Percentiles rank a stretch among this genome's conserved stretches.
These are phyloP conservation scores for Pythium folliculosum DNA, from an alignment of 352 stramenopile genomes.

Conservation along the genomic window DNA sequence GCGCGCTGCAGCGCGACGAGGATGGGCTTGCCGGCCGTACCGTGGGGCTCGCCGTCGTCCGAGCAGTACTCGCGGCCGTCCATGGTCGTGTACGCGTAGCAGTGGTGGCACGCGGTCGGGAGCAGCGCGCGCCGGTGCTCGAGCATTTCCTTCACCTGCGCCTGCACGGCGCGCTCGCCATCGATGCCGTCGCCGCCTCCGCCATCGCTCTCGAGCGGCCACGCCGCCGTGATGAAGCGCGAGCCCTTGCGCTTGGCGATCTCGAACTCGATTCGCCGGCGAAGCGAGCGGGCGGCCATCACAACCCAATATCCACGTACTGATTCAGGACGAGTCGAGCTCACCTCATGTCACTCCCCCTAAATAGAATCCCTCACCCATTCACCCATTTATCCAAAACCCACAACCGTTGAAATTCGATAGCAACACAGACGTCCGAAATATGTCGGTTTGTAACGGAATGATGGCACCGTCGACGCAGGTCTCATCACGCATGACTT, in stretches of 20 bases:
- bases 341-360: no score
- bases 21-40: constrained; percentile 70
- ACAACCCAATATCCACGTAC: no score
- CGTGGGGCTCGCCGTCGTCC: constrained; percentile 78
- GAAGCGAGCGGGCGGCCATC: constrained; percentile 38
- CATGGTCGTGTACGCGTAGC: constrained; percentile 62
- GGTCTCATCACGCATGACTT: constrained; percentile 6
- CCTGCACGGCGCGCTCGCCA: constrained; percentile 25
- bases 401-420: background rate
- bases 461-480: background rate
- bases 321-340: no score
- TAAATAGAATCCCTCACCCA: no score
- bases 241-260: constrained; percentile 83
- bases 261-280: constrained; percentile 61
- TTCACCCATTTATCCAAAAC: constrained; percentile 8
- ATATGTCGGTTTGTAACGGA: constrained; percentile 4
- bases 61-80: constrained; percentile 62
- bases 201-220: constrained; percentile 38
- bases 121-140: constrained; percentile 45
- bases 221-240: constrained; percentile 73
- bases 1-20: constrained; percentile 55
- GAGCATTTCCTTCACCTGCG: constrained; percentile 50
- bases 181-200: constrained; percentile 16
- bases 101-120: constrained; percentile 71
- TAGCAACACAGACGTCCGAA: background rate